These are phyloP conservation scores for Fusarium tuaranense DNA, from an alignment of 2,329 filamentous ascomycete species.

Conservation along the genomic window DNA sequence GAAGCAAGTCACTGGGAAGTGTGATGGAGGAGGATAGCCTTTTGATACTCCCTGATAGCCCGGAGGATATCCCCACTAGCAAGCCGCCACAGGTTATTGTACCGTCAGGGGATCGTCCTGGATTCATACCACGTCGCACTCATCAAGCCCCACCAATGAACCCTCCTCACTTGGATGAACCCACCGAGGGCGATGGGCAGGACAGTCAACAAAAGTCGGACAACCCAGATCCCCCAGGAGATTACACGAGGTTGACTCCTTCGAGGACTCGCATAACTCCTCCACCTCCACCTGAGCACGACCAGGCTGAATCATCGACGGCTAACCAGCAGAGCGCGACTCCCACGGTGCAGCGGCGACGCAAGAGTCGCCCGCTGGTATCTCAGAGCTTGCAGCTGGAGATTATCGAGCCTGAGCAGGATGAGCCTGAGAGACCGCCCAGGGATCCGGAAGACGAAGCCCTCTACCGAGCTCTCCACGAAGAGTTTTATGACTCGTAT, in stretches of 20 bases:
- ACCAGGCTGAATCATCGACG: background rate
- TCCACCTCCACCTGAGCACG: background rate
- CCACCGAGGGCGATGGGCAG: background rate
- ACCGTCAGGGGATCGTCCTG: slow-evolving; percentile 17
- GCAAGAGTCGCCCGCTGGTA: background rate
- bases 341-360: background rate
- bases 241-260: background rate
- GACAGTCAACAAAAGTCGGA: slow-evolving; percentile 3
- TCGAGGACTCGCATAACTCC: no score
- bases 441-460: background rate
- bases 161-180: background rate
- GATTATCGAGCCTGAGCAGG: slow-evolving; percentile 10
- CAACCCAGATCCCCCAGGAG: background rate
- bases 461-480: slow-evolving; percentile 1
- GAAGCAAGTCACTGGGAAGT: slow-evolving; percentile 18
- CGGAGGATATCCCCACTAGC: slow-evolving; percentile 31
- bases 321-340: background rate
- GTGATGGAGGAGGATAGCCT: background rate
- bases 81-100: background rate
- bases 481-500: background rate
- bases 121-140: slow-evolving; percentile 23
- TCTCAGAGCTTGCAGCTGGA: background rate
- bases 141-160: background rate
- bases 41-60: slow-evolving; percentile 30
- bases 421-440: background rate